Base-by-base conservation (phyloP, 2,329 filamentous ascomycete species). In the Microsporum canis region DNA sequence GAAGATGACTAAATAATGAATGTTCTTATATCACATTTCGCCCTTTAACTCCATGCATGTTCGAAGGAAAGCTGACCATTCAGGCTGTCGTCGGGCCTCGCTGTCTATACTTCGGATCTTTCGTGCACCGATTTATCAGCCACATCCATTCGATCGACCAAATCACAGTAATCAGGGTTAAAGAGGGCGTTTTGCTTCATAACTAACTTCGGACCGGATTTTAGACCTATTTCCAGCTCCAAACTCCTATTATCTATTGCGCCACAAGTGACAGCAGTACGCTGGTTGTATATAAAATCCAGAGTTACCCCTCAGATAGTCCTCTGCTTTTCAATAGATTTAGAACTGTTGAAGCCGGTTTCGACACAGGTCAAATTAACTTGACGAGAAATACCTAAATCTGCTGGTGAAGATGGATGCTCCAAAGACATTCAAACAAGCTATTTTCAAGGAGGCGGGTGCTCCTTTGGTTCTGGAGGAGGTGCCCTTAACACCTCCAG, bases 351-450 rank as follows among this genome's bases (percentile, higher is more conserved):
- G 17, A 12, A 3, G 10, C 12, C 27, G 23, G 23, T 47, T 10
- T 23, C 17, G 23, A 47, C 10, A 8, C 6, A 29, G 23, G 17
- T 17, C n/a, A 47, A 29, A 47, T 8, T 27, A 8, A 23, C 23
- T 23, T 5, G 2, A 4, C 6, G 29, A 29, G 23, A 29, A 27
- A 57, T 10, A 57, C 29, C 1, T 29, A 38, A 14, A 41, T 14
- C 34, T 27, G 6, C 34, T 34, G 17, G 49, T 12, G 3, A 58
- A 60, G 3, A 61, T 61, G 60, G n/a, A 57, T 23, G 45, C 87
- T 7, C 87, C 87, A 5, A 82, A 84, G 66, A 84, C 83, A 7
- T 88, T 82, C 79, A 87, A 85, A 70, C 85, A 83, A 3, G 85
- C 84, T 57, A 77, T 87, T 61, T 75, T 88, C 66, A 79, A 81